phyloP scores from a whole-genome alignment of 257 asterid species.

The Mitragyna speciosa region DNA sequence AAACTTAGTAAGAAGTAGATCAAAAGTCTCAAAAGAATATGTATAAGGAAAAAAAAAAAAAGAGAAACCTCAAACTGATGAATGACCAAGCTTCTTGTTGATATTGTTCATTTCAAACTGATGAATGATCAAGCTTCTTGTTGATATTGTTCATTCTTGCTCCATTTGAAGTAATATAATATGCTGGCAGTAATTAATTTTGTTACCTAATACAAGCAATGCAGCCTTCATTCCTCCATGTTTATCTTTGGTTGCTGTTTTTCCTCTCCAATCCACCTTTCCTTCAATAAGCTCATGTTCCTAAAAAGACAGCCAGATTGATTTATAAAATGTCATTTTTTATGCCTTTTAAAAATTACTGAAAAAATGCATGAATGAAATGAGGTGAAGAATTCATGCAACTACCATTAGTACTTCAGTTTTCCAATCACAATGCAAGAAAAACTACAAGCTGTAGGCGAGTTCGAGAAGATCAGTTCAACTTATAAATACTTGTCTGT shows the following conservation, averaged over 20 bases:
- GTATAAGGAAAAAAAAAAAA: too few species aligned
- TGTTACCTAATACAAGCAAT: constrained; percentile 53
- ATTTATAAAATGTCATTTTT: background rate
- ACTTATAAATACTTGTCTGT: too few species aligned
- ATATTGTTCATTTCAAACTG: background rate
- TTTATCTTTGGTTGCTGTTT: constrained; percentile 42
- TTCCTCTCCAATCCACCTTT: constrained; percentile 81
- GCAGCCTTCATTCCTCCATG: constrained; percentile 62
- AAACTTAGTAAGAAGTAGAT: too few species aligned
- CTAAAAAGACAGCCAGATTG: background rate
- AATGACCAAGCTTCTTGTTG: too few species aligned
- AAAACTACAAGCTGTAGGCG: background rate
- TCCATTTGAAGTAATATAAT: too few species aligned
- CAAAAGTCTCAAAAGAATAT: background rate
- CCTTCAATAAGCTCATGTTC: constrained; percentile 32
- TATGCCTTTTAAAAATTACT: background rate
- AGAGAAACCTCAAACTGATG: background rate
- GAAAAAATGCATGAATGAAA: background rate
- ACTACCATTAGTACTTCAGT: background rate
- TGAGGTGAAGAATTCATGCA: too few species aligned
- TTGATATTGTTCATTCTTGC: background rate
- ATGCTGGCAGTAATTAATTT: background rate
- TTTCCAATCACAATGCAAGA: too few species aligned
- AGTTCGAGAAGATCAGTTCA: background rate
- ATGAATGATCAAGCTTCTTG: too few species aligned